A percentile compares a stretch with the other conserved stretches of the same genome.
These are phyloP conservation scores for Sphagnurus paluster DNA, from an alignment of 1,284 basidiomycete species.

Conservation along the genomic window DNA sequence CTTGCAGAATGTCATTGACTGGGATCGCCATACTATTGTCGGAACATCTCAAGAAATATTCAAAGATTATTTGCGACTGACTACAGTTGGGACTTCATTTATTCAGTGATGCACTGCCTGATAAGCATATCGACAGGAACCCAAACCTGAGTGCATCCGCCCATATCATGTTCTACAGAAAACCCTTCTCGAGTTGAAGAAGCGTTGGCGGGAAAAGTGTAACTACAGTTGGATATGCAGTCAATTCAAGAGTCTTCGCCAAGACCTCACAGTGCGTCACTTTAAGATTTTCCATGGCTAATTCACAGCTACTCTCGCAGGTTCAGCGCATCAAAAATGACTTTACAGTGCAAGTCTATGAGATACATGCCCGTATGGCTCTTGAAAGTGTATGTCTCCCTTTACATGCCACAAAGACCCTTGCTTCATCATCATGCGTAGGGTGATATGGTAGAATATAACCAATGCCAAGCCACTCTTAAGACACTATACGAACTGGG, in stretches of 20 bases:
- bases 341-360: conserved; percentile 97
- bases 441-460: conserved; percentile 99
- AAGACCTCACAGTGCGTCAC: conserved; percentile 89
- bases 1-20: conserved; percentile 88
- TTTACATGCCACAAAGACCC: neutral
- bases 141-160: conserved; percentile 92
- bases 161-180: conserved; percentile 84
- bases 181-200: conserved; percentile 87
- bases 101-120: conserved; percentile 3
- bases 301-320: conserved; percentile 48
- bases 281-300: conserved; percentile 7
- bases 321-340: conserved; percentile 99
- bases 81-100: conserved; percentile 61
- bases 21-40: conserved; percentile 95
- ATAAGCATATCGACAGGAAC: conserved; percentile 60
- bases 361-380: conserved; percentile 97
- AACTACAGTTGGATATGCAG: conserved; percentile 96
- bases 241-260: conserved; percentile 97
- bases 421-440: conserved; percentile 31
- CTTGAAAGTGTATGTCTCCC: conserved; percentile 76
- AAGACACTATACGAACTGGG: conserved; percentile 91
- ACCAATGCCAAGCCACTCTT: conserved; percentile 94
- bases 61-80: conserved; percentile 95
- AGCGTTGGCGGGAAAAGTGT: conserved; percentile 82
- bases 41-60: conserved; percentile 89